phyloP scores from a whole-genome alignment of 108 stramenopile species.

The Bacterosira constricta region DNA sequence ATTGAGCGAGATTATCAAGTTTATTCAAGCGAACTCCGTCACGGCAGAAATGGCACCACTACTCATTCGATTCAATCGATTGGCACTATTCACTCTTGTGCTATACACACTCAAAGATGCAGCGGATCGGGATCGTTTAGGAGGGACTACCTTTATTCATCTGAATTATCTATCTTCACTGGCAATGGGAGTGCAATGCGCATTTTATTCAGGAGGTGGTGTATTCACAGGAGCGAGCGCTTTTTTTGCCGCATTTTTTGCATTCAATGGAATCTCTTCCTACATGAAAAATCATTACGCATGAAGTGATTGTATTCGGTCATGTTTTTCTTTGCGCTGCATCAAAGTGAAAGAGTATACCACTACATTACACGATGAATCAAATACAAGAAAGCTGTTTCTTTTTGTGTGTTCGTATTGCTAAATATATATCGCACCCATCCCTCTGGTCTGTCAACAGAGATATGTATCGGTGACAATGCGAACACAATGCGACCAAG shows the following conservation, averaged over 20 bases:
- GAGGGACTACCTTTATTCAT: conserved; percentile 70
- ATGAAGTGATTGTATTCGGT: no score
- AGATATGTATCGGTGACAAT: no score
- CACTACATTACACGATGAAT: no score
- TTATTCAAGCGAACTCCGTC: not conserved
- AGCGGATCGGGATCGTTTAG: conserved; percentile 65
- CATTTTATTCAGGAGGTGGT: conserved; percentile 7
- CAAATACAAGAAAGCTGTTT: no score
- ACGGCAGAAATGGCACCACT: conserved; percentile 6
- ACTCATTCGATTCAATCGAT: conserved; percentile 46
- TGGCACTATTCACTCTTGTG: conserved; percentile 49
- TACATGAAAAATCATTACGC: conserved; percentile 7
- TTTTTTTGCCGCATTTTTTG: conserved; percentile 16
- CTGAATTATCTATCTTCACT: conserved; percentile 55
- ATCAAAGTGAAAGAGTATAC: no score
- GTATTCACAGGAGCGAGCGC: conserved; percentile 7
- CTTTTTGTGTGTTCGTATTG: no score
- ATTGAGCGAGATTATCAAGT: conserved; percentile 31
- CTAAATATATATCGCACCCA: no score
- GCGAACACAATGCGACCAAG: no score
- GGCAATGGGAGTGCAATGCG: not conserved
- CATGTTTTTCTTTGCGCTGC: no score
- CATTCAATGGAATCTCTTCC: conserved; percentile 26
- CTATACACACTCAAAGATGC: conserved; percentile 71
- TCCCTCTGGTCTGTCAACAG: no score